Percentiles rank a stretch among this genome's conserved stretches.
Evolutionary conservation across 177 flowering plant genomes (phyloP).

Genomic region (Vitis hybrid): DNA sequence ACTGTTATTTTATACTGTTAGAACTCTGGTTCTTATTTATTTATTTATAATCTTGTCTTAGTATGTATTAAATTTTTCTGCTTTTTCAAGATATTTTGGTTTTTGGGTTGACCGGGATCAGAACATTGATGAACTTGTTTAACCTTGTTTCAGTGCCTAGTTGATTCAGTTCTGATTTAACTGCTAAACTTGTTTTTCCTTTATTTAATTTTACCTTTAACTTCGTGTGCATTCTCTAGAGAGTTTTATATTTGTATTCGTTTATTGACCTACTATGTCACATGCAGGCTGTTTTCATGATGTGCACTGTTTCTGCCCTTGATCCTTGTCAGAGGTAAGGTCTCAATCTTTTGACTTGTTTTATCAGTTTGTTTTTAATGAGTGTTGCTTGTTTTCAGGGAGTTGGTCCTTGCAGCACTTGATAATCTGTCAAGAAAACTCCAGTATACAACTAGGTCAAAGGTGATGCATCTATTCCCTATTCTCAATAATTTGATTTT

Average conservation of each 20-base stretch:
- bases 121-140: background rate
- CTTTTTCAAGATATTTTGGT: background rate
- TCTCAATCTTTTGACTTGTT: conserved; percentile 1
- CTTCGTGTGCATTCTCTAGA: background rate
- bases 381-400: conserved; percentile 38
- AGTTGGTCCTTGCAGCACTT: conserved; percentile 54
- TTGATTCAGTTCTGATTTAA: background rate
- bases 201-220: background rate
- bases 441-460: conserved; percentile 51
- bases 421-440: conserved; percentile 72
- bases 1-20: no score
- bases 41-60: no score
- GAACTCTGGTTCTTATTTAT: no score
- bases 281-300: conserved; percentile 83
- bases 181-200: background rate
- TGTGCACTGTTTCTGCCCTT: conserved; percentile 73
- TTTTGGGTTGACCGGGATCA: background rate
- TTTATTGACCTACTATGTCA: background rate
- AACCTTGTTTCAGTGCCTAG: background rate
- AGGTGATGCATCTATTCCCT: conserved; percentile 40
- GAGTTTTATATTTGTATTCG: background rate
- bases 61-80: no score
- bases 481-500: background rate
- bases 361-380: conserved; percentile 5
- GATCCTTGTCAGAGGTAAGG: conserved; percentile 76